Conservation (phyloP, 2,329 filamentous ascomycete genomes). For the Bisporella sp. region DNA sequence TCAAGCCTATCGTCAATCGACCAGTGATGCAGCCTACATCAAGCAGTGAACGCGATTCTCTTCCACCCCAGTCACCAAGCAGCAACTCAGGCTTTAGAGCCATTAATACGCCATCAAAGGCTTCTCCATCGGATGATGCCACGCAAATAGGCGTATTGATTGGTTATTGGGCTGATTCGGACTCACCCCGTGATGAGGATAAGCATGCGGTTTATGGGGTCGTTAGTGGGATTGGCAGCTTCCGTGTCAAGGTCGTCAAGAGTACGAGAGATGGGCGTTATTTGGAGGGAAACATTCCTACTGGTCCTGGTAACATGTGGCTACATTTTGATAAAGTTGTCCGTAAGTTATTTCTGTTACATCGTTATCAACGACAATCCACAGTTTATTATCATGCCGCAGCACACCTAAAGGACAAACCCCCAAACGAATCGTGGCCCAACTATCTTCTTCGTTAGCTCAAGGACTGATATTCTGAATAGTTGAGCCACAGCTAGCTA, state of each 20-base stretch:
- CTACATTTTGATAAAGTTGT: conserved; percentile 55
- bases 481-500: conserved; percentile 48
- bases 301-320: conserved; percentile 54
- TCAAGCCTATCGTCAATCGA: conserved; percentile 18
- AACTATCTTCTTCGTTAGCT: too few relatives aligned
- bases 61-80: conserved; percentile 16
- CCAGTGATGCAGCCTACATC: conserved; percentile 11
- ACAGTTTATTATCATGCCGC: too few relatives aligned
- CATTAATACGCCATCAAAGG: conserved; percentile 20
- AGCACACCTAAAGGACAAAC: too few relatives aligned
- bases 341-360: too few relatives aligned
- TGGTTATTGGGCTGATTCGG: conserved; percentile 52
- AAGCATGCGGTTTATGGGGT: conserved; percentile 59
- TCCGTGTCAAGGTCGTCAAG: conserved; percentile 54
- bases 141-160: conserved; percentile 33
- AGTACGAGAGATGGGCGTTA: conserved; percentile 54
- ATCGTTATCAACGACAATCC: too few relatives aligned
- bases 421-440: too few relatives aligned
- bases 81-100: conserved; percentile 20
- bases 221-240: conserved; percentile 56
- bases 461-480: too few relatives aligned
- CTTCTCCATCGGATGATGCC: conserved; percentile 9
- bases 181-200: conserved; percentile 37
- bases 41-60: conserved; percentile 14
- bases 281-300: conserved; percentile 53